Percentiles rank a stretch among this genome's conserved stretches.
Conservation (phyloP, 177 flowering plant species). For the Telopea speciosissima region DNA sequence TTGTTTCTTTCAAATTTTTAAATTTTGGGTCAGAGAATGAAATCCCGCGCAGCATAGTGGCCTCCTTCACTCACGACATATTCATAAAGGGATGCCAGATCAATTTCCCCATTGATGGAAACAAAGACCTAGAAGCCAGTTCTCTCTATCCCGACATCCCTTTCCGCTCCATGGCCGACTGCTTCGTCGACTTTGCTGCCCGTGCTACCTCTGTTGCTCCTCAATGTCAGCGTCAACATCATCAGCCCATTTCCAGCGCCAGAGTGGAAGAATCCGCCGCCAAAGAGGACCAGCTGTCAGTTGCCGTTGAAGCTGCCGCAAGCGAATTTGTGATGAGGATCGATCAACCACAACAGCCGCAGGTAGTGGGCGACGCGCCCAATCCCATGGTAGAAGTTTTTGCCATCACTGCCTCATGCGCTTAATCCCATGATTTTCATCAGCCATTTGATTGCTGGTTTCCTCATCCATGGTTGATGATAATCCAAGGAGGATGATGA, state of each 20-base stretch:
- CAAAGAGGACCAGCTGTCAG: background rate
- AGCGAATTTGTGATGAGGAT: background rate
- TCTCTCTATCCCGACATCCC: constrained; percentile 28
- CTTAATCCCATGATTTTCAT: background rate
- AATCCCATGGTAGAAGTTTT: background rate
- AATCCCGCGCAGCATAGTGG: constrained; percentile 39
- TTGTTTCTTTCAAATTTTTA: too few relatives aligned
- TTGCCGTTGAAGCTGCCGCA: background rate
- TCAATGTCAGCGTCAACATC: too few relatives aligned
- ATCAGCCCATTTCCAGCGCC: too few relatives aligned
- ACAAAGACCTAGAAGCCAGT: constrained; percentile 20
- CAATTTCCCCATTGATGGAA: constrained; percentile 23
- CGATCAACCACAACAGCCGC: background rate
- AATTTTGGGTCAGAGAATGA: constrained; percentile 22
- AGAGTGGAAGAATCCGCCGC: background rate
- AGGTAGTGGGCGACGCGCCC: background rate
- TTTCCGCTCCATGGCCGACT: constrained; percentile 25
- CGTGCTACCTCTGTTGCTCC: background rate
- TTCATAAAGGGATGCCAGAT: constrained; percentile 42
- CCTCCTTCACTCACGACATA: constrained; percentile 40
- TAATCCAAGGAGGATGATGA: too few relatives aligned
- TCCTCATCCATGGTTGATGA: too few relatives aligned
- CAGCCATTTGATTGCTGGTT: background rate
- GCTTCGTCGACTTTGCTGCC: constrained; percentile 27
- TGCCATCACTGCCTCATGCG: background rate